These are phyloP conservation scores for Clathrus columnatus DNA, from an alignment of 768 basidiomycete genomes.

Conservation along the genomic window DNA sequence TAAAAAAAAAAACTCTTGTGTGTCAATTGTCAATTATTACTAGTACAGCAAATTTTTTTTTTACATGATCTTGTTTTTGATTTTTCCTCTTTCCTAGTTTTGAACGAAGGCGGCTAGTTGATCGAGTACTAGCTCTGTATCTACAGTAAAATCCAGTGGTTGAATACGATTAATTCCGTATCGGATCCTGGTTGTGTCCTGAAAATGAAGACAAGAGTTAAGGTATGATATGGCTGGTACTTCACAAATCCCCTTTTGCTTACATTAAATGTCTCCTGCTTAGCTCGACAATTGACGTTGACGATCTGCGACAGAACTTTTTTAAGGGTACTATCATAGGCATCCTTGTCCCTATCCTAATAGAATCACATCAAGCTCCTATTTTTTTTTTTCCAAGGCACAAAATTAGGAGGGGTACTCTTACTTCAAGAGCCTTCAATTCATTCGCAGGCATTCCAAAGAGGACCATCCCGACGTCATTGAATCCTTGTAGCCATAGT, in stretches of 20 bases:
- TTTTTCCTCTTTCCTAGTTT: no score
- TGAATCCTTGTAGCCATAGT: constrained; percentile 92
- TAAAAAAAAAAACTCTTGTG: no score
- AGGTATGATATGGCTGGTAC: neutral
- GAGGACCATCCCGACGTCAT: constrained; percentile 73
- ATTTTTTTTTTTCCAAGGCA: neutral
- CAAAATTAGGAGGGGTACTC: neutral
- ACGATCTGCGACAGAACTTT: constrained; percentile 60
- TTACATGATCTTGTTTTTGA: neutral
- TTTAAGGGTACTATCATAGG: constrained; percentile 51
- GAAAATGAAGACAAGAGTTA: constrained; percentile 7
- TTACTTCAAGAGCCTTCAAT: constrained; percentile 62
- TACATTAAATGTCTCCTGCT: constrained; percentile 80
- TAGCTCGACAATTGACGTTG: constrained; percentile 81
- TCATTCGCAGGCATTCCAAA: constrained; percentile 77
- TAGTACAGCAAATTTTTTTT: no score
- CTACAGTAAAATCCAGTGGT: constrained; percentile 41
- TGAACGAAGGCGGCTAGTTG: constrained; percentile 1
- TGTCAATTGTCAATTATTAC: no score
- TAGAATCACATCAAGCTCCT: neutral
- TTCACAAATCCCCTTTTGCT: constrained; percentile 19
- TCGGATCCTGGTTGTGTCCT: constrained; percentile 78
- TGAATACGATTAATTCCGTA: constrained; percentile 70
- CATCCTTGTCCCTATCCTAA: constrained; percentile 51
- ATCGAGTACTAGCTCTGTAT: constrained; percentile 1